Percentiles rank a stretch among this genome's conserved stretches.
These are phyloP conservation scores for Phtheirospermum japonicum DNA, from an alignment of 257 asterid species.

Conservation along the genomic window DNA sequence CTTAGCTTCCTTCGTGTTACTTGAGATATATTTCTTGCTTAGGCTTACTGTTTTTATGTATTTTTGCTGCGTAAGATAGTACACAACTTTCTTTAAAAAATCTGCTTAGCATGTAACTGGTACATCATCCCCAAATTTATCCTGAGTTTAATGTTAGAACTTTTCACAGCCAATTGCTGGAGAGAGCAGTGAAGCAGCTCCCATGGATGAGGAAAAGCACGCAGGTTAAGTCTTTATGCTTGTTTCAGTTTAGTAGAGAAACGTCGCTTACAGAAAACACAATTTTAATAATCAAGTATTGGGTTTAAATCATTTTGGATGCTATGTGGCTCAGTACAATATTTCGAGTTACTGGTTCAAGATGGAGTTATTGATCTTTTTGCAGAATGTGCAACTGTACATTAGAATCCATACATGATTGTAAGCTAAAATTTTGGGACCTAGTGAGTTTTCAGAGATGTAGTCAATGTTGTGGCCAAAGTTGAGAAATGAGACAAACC, in stretches of 20 bases:
- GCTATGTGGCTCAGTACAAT: background rate
- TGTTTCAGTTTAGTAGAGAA: background rate
- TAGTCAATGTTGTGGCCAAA: constrained; percentile 7
- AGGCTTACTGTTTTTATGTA: background rate
- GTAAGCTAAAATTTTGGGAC: background rate
- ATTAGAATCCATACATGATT: constrained; percentile 8
- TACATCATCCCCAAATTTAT: constrained; percentile 12
- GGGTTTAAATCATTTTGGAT: constrained; percentile 9
- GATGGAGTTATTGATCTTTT: constrained; percentile 5
- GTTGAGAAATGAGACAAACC: constrained; percentile 24
- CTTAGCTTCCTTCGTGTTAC: constrained; percentile 20
- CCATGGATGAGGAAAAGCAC: constrained; percentile 51
- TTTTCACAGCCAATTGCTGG: constrained; percentile 68
- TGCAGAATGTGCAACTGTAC: background rate
- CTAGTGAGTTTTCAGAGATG: constrained; percentile 9
- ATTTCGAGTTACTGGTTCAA: constrained; percentile 5
- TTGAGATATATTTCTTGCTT: constrained; percentile 6
- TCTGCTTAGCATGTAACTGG: constrained; percentile 11
- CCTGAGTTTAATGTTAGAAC: constrained; percentile 19
- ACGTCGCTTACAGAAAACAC: constrained; percentile 1
- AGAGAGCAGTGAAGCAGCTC: constrained; percentile 77
- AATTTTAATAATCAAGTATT: background rate
- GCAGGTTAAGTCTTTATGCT: constrained; percentile 50
- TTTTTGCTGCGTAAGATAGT: constrained; percentile 7
- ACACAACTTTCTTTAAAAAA: background rate